Evolutionary conservation across 495 filamentous ascomycete genomes (phyloP), one percentile per base, ranked within the genome.

Genomic region (Pyronema omphalodes): DNA sequence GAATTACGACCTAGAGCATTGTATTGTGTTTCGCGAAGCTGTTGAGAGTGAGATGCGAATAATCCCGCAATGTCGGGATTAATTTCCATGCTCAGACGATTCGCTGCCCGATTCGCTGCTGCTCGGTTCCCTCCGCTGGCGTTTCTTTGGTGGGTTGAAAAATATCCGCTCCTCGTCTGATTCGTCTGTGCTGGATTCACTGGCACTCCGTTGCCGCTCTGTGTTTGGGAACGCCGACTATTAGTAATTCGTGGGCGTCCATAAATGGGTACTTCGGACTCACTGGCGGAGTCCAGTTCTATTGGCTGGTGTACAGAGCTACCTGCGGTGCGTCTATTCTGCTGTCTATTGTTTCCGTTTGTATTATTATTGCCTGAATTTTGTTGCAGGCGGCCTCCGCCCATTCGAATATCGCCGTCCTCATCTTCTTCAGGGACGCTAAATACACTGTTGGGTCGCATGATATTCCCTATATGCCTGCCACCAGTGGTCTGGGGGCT

Each of bases 341-440:
- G 57, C 6, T 54, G 43, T 19, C 50, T 39, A 50, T 34, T 43
- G 36, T 37, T 18, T 3, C 18, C 29, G 29, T 33, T 41, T 18
- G 44, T 55, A 19, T 12, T 44, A 12, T 35, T 35, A 19, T 35
- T 48, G 18, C 55, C 44, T 37, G 15, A 40, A 33, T 14, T 23
- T 3, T 19, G 29, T 15, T 44, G 54, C 8, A 35, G 47, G 9
- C 48, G 17, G 33, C 44, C 45, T 12, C 46, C 60, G 23, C 51
- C 37, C 61, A 64, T 64, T 33, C 43, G 29, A 9, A 63, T 34
- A 50, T 64, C 61, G 7, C 62, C 61, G 37, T 64, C 58, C 14
- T 65, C 62, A 6, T 65, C 62, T 19, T 65, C 61, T n/a, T 63
- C 60, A 1, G 57, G 60, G 19, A 63, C 57, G 41, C 62, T 58